Evolutionary conservation across 495 filamentous ascomycete genomes (phyloP).

Genomic region (Ramalina intermedia): DNA sequence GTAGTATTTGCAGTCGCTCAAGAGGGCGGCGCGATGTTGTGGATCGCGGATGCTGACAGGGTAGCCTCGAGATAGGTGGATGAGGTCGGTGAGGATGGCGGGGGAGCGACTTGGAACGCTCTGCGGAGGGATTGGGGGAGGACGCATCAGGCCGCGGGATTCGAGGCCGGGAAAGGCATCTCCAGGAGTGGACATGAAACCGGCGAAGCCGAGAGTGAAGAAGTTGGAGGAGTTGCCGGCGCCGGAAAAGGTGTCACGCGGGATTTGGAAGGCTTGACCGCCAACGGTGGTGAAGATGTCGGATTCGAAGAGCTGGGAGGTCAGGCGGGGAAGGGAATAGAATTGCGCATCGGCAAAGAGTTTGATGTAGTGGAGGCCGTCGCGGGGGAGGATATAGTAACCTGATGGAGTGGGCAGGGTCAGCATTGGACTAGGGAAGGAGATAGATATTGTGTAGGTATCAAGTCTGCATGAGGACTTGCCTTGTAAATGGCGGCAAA

Average conservation of each 20-base stretch:
- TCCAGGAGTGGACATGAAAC: conserved; percentile 68
- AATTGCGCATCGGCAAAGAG: conserved; percentile 94
- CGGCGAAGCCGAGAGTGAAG: conserved; percentile 83
- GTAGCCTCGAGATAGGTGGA: conserved; percentile 84
- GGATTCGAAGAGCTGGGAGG: conserved; percentile 86
- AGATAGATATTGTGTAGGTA: neutral
- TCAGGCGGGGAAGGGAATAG: conserved; percentile 80
- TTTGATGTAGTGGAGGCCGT: conserved; percentile 75
- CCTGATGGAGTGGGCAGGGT: conserved; percentile 25
- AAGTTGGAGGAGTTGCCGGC: conserved; percentile 89
- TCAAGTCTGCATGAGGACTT: neutral
- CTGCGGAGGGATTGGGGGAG: conserved; percentile 74
- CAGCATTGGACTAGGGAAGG: neutral
- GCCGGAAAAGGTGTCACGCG: conserved; percentile 69
- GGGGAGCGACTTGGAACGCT: conserved; percentile 66
- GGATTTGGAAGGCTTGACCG: conserved; percentile 71
- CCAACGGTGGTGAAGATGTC: conserved; percentile 87
- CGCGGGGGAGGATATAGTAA: conserved; percentile 73
- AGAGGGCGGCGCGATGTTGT: conserved; percentile 60
- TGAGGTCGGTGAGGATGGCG: conserved; percentile 64
- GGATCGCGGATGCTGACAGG: conserved; percentile 63
- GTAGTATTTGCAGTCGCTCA: conserved; percentile 85
- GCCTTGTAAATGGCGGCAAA: conserved; percentile 82
- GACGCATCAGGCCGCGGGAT: conserved; percentile 66
- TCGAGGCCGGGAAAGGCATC: conserved; percentile 82